Percentiles rank a stretch among this genome's conserved stretches.
These are phyloP conservation scores for Cardamine occulta DNA, from an alignment of 345 rosid species.

Conservation along the genomic window DNA sequence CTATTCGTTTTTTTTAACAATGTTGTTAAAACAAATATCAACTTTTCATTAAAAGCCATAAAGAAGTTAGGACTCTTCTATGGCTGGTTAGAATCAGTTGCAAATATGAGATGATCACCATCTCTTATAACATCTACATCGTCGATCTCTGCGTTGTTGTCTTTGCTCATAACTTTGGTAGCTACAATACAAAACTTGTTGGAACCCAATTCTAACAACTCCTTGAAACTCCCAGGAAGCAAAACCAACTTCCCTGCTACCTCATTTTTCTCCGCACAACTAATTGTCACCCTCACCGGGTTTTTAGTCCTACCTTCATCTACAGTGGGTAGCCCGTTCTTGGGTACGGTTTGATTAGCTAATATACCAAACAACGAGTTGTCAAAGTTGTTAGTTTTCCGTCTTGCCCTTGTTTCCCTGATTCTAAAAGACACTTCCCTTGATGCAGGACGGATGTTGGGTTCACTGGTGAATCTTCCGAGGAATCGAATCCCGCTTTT, in stretches of 20 bases:
- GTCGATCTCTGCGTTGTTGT: slow-evolving; percentile 71
- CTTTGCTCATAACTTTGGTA: slow-evolving; percentile 57
- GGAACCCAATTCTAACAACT: slow-evolving; percentile 61
- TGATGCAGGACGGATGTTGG: slow-evolving; percentile 56
- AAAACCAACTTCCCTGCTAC: slow-evolving; percentile 57
- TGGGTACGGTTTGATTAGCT: slow-evolving; percentile 51
- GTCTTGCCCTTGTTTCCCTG: slow-evolving; percentile 51
- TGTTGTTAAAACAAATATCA: slow-evolving; percentile 4
- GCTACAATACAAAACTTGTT: slow-evolving; percentile 59
- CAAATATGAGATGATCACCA: slow-evolving; percentile 76
- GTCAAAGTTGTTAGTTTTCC: slow-evolving; percentile 64
- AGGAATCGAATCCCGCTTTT: slow-evolving; percentile 50
- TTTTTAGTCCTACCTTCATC: slow-evolving; percentile 32
- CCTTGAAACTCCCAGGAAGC: slow-evolving; percentile 66
- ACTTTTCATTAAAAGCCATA: background rate
- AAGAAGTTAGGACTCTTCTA: background rate
- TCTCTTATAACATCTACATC: slow-evolving; percentile 75
- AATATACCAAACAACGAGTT: slow-evolving; percentile 82
- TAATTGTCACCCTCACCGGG: slow-evolving; percentile 62
- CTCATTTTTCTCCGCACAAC: slow-evolving; percentile 62
- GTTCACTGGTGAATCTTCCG: slow-evolving; percentile 79
- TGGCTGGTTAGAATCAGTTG: slow-evolving; percentile 13
- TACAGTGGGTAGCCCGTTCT: slow-evolving; percentile 44
- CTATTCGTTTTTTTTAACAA: slow-evolving; percentile 12
- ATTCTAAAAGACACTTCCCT: slow-evolving; percentile 56